Evolutionary conservation across 2,329 filamentous ascomycete genomes (phyloP).

Genomic region (Aspergillus fijiensis): DNA sequence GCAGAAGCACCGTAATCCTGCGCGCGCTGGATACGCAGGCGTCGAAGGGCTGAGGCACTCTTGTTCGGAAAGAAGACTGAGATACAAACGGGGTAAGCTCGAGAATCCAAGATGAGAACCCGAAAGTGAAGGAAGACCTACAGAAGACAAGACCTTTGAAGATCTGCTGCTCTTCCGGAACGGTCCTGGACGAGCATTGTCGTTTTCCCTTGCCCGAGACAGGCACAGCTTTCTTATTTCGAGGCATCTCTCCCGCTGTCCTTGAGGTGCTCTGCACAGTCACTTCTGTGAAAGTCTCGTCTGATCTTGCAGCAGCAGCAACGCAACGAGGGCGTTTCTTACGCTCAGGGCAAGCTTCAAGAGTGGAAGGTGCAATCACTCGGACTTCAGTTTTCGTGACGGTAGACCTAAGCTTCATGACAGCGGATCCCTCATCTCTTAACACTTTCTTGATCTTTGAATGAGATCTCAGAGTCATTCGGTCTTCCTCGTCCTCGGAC

Average conservation of each 20-base stretch:
- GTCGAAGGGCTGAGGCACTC: conserved; percentile 66
- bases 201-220: conserved; percentile 27
- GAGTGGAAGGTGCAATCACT: neutral
- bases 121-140: conserved; percentile 25
- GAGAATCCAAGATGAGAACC: neutral
- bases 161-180: conserved; percentile 56
- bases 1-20: conserved; percentile 73
- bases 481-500: conserved; percentile 26
- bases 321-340: neutral
- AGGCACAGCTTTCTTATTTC: conserved; percentile 8
- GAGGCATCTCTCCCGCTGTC: conserved; percentile 18
- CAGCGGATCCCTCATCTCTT: neutral
- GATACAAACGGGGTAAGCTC: neutral
- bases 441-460: neutral
- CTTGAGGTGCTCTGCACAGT: conserved; percentile 10
- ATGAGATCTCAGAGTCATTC: conserved; percentile 23
- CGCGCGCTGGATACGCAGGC: conserved; percentile 70
- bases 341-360: neutral
- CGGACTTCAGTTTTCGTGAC: neutral
- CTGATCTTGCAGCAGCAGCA: neutral
- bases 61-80: conserved; percentile 76
- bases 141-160: conserved; percentile 64
- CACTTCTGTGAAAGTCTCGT: neutral
- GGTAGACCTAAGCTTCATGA: neutral
- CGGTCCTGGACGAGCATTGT: conserved; percentile 43